phyloP scores from a whole-genome alignment of 768 basidiomycete genomes.

The Mycena metata region DNA sequence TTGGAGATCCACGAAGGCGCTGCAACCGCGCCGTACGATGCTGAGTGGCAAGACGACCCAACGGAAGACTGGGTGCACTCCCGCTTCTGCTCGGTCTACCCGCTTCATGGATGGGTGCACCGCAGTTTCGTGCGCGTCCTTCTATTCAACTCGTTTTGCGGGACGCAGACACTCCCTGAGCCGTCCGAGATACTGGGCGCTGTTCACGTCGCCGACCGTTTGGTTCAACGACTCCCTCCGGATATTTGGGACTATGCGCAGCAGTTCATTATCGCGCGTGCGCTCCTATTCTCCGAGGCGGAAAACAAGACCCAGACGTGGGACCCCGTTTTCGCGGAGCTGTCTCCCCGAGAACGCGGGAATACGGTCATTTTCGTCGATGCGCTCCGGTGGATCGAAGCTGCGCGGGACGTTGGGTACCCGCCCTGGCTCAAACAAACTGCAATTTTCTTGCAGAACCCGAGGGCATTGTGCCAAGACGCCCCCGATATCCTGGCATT shows the following conservation, averaged over 20 bases:
- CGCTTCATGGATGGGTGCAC: conserved; percentile 38
- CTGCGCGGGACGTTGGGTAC: neutral
- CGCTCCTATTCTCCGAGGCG: neutral
- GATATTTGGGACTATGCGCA: conserved; percentile 1
- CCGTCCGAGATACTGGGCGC: conserved; percentile 13
- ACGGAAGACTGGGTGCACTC: conserved; percentile 38
- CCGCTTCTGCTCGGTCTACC: conserved; percentile 38
- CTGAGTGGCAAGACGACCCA: conserved; percentile 28
- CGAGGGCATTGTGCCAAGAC: conserved; percentile 23
- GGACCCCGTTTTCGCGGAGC: neutral
- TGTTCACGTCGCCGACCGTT: conserved; percentile 24
- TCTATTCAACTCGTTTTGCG: conserved; percentile 36
- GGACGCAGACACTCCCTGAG: conserved; percentile 25
- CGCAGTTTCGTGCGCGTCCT: conserved; percentile 33
- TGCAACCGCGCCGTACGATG: conserved; percentile 21
- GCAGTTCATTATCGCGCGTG: neutral
- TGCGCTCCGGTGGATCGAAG: neutral
- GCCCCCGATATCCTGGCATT: conserved; percentile 23
- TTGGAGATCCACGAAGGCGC: conserved; percentile 3
- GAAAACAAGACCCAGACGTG: neutral
- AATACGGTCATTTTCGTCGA: conserved; percentile 16
- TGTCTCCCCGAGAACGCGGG: conserved; percentile 9
- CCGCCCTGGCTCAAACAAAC: too few relatives aligned
- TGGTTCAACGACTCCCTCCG: neutral
- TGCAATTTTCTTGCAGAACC: conserved; percentile 4